Conservation (phyloP, 1,284 basidiomycete species). For the Marasmius oreades region DNA sequence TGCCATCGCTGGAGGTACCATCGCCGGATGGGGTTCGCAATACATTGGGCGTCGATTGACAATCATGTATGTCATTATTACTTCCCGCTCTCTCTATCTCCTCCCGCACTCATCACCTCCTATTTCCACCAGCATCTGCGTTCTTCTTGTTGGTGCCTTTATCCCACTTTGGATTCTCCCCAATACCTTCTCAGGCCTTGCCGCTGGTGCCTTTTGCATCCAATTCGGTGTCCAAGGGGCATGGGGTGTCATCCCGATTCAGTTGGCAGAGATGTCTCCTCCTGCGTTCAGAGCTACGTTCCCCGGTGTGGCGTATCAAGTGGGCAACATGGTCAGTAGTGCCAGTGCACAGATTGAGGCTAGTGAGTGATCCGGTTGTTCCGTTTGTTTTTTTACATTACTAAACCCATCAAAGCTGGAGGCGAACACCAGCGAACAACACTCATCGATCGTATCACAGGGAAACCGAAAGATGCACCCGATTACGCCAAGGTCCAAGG, state of each 20-base stretch:
- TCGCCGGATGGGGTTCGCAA: constrained; percentile 81
- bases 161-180: constrained; percentile 89
- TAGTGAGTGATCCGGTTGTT: constrained; percentile 54
- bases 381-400: neutral
- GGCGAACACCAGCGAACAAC: constrained; percentile 57
- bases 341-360: constrained; percentile 93
- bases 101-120: constrained; percentile 13
- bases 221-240: constrained; percentile 86
- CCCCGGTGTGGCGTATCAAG: constrained; percentile 90
- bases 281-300: constrained; percentile 93
- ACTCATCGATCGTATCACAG: constrained; percentile 50
- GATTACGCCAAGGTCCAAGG: constrained; percentile 75
- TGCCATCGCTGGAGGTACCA: constrained; percentile 53
- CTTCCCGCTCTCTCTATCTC: constrained; percentile 16
- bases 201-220: constrained; percentile 82
- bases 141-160: constrained; percentile 59
- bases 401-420: constrained; percentile 56
- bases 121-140: constrained; percentile 40
- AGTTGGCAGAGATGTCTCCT: constrained; percentile 86
- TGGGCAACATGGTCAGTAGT: constrained; percentile 87
- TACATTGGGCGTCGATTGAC: constrained; percentile 87
- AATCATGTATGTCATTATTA: constrained; percentile 54
- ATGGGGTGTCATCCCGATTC: constrained; percentile 83
- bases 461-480: constrained; percentile 47
- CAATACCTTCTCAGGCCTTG: constrained; percentile 53